Evolutionary conservation across 176 grass and related monocot species (phyloP), one percentile per base, ranked within the genome.

Genomic region (Thinopyrum elongatum): DNA sequence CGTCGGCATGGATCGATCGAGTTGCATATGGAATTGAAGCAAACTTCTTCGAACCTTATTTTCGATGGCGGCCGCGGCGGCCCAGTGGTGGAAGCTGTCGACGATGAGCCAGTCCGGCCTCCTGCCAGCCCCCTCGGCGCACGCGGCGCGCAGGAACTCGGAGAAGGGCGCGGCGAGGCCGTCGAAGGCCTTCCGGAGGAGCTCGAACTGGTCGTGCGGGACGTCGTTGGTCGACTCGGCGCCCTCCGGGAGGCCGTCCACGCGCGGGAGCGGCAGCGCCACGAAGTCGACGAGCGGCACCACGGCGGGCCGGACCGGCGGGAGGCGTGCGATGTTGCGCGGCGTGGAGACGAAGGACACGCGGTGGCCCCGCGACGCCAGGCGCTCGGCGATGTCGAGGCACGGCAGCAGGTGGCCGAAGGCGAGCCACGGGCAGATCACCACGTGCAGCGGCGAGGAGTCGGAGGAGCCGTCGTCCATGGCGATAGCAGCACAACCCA

Each of bases 351-450:
- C 27, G 73, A 21, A 76, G 0, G 73, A 31, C 44, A 76, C 73
- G 73, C 44, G 15, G 42, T 76, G 73, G 27, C 73, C 73, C 8
- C 73, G 73, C 4, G 73, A 53, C 26, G 73, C 73, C 26, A 76
- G 26, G 44, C 44, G 73, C 44, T 76, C 73, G 16, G 73, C 27
- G 44, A 76, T 10, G 44, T 76, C 73, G 8, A 76, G 44, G 44
- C 73, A 76, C 15, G 73, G 73, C 16, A 76, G 73, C 7, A 76
- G 73, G 25, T 76, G 73, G 73, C 44, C 73, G 27, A 76, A 76
- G 72, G 72, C 44, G 72, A 76, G 72, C 72, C 72, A 76, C 0
- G 72, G 72, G 42, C 42, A 76, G 72, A 76, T 76, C 42, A 76
- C 72, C 7, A 76, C 26, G 44, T 29, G 44, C 25, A 76, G 72